Evolutionary conservation across 2,329 filamentous ascomycete genomes (phyloP), one percentile per base, ranked within the genome.

Genomic region (Calonectria honghensis): DNA sequence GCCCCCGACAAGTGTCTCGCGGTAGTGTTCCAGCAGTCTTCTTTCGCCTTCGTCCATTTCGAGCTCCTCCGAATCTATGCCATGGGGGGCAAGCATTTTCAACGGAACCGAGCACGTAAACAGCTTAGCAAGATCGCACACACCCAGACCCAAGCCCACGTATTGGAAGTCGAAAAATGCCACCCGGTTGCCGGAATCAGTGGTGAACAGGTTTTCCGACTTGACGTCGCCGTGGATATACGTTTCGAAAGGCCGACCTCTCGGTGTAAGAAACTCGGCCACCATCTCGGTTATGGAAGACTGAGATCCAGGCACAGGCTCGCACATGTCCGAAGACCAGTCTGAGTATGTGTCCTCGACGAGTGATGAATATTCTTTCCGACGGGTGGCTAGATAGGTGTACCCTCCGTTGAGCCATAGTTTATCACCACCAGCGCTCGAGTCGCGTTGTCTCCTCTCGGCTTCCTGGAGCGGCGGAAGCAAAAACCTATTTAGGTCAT

Each of bases 121-220:
- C 0, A 94, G 82, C 79, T 94, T 94, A 2, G 92, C 92, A 0
- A 94, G 84, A 80, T 94, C 93, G 76, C 92, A 92, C 0, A 91
- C 92, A 0, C 93, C 92, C 0, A 94, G 81, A 0, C 93, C 92
- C 0, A 93, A 82, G 0, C 93, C 93, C 0, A 90, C 88, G 77
- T 94, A 94, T 77, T 94, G 93, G 71, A 94, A 94, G 80, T 94
- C 93, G 78, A 92, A 94, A 76, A 94, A 92, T 0, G 91, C 92
- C 2, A 92, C 91, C 4, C 84, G 73, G 2, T 89, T 83, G 1
- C 90, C 91, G 0, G 81, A 76, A 0, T 79, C 72, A 0, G 85
- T 91, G 0, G 90, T 91, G 79, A 93, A 93, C 9, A 94, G 86
- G 73, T 94, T 94, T 77, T 94, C 92, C 0, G 90, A 92, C 81